These are phyloP conservation scores for Skeletonema costatum DNA, from an alignment of 108 stramenopile species.

Conservation along the genomic window DNA sequence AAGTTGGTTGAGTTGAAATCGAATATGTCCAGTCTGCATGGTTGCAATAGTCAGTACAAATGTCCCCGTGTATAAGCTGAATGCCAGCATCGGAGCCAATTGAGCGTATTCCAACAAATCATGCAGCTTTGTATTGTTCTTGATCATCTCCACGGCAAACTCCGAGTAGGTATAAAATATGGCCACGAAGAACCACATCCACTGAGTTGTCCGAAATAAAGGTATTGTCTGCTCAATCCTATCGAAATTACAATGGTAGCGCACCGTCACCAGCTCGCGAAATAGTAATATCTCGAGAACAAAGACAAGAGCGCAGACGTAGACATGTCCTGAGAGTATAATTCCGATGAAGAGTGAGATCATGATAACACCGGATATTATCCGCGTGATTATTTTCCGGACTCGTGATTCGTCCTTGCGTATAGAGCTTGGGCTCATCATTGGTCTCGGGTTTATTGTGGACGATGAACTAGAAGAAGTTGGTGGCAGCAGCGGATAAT, in stretches of 20 bases:
- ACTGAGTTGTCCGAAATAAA: slow-evolving; percentile 96
- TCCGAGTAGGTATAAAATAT: slow-evolving; percentile 92
- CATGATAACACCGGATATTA: slow-evolving; percentile 55
- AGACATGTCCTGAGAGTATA: slow-evolving; percentile 78
- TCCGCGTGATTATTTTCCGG: slow-evolving; percentile 57
- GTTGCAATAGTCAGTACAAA: slow-evolving; percentile 95
- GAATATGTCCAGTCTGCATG: slow-evolving; percentile 88
- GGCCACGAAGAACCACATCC: slow-evolving; percentile 95
- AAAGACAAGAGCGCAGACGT: slow-evolving; percentile 79
- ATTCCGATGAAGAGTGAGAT: slow-evolving; percentile 59
- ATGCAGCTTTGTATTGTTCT: slow-evolving; percentile 68
- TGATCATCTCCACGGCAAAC: slow-evolving; percentile 68
- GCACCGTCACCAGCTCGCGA: slow-evolving; percentile 95
- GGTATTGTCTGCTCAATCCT: slow-evolving; percentile 90
- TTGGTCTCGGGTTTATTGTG: not conserved
- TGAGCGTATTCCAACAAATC: slow-evolving; percentile 62
- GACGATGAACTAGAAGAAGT: not conserved
- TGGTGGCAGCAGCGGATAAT: not conserved
- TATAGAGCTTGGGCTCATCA: not conserved
- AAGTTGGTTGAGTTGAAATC: slow-evolving; percentile 95
- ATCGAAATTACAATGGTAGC: slow-evolving; percentile 81
- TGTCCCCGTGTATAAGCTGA: slow-evolving; percentile 80
- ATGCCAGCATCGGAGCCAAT: slow-evolving; percentile 64
- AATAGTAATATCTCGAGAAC: slow-evolving; percentile 82
- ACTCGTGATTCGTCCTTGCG: slow-evolving; percentile 55